Conservation (phyloP, 495 filamentous ascomycete genomes). For the Tuber borchii region DNA sequence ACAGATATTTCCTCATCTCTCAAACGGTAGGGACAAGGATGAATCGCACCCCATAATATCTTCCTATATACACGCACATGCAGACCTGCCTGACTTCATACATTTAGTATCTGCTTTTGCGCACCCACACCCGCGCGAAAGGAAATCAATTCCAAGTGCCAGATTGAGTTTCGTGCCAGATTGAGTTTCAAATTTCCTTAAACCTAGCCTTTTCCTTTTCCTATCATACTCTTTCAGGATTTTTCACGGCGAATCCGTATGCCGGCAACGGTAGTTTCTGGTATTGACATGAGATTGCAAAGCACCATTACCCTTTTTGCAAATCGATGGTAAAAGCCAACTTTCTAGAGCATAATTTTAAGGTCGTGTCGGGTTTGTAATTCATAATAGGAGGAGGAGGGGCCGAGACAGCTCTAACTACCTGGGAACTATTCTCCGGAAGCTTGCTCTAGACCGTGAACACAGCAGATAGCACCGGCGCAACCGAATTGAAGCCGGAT, state of each 20-base stretch:
- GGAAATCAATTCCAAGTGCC: background rate
- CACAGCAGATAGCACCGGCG: background rate
- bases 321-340: background rate
- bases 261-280: background rate
- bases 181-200: conserved; percentile 5
- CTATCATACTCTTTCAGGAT: background rate
- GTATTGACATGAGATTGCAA: background rate
- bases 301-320: background rate
- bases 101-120: background rate
- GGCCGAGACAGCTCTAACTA: background rate
- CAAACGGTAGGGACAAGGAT: background rate
- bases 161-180: conserved; percentile 1
- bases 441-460: background rate
- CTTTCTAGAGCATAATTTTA: background rate
- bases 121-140: background rate
- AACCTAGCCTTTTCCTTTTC: background rate
- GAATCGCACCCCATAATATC: background rate
- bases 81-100: background rate
- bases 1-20: background rate
- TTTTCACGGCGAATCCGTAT: background rate
- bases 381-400: background rate
- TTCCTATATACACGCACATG: background rate
- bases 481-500: too few relatives aligned
- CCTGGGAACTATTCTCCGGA: background rate
- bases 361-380: background rate